phyloP scores from a whole-genome alignment of 352 stramenopile species.

The Phytophthora idaei region DNA sequence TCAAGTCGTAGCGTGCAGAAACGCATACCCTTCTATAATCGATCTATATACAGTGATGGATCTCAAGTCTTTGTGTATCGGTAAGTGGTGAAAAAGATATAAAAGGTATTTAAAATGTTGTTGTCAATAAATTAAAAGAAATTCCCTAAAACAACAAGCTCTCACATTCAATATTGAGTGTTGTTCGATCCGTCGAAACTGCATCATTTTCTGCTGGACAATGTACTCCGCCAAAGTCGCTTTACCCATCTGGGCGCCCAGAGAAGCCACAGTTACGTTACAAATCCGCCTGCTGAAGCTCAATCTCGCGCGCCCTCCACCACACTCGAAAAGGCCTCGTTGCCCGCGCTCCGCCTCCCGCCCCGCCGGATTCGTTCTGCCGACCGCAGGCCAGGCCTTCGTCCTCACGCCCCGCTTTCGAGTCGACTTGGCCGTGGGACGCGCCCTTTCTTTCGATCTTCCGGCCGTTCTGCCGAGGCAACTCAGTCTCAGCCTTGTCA shows the following conservation, averaged over 20 bases:
- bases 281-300: constrained; percentile 1
- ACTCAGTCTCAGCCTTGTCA: constrained; percentile 4
- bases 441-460: constrained; percentile 26
- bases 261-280: constrained; percentile 3
- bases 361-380: background rate
- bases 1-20: background rate
- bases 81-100: no score
- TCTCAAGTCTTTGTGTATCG: no score
- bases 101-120: no score
- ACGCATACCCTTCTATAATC: background rate
- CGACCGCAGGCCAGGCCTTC: background rate
- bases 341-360: constrained; percentile 3
- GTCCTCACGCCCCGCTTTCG: constrained; percentile 6
- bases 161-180: no score
- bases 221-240: background rate
- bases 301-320: background rate
- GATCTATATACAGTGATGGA: background rate
- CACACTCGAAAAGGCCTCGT: constrained; percentile 4
- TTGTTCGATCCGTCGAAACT: background rate
- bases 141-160: background rate
- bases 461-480: constrained; percentile 23
- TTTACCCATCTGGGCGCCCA: background rate
- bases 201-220: background rate
- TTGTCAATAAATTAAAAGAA: no score
- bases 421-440: constrained; percentile 22